Base-by-base conservation (phyloP, 768 basidiomycete species). In the Pleurotus tuoliensis region DNA sequence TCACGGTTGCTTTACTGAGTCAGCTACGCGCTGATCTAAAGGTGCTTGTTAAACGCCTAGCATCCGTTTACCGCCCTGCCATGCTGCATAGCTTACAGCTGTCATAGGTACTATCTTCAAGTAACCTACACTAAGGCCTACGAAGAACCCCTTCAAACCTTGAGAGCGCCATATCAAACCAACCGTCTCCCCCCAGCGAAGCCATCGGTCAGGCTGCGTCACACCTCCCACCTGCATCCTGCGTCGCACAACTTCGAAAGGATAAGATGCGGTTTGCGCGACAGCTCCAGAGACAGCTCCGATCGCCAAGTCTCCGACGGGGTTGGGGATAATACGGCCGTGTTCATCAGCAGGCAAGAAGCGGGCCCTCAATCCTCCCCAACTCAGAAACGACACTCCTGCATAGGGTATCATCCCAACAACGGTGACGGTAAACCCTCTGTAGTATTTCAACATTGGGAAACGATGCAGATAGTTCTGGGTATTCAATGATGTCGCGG, bases 31-130 rank as follows among this genome's bases (percentile, higher is more conserved):
- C 15, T 50, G 11, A 34, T 13, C 12, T 24, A 30, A 24, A 27
- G 4, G 4, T 22, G 11, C 9, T 16, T 12, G 22, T 70, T 70
- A 77, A 56, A 76, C 76, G 64, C 73, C 65, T 46, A 79, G 69
- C 20, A 86, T 48, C 46, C 84, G 73, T 73, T 90, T 90, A 65
- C 83, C 79, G 58, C 83, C 76, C 68, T 94, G 90, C 94, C 94
- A 97, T n/a, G 88, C 88, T 8, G 92, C 79, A 64, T 87, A 96
- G 69, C 89, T 91, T 56, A 96, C 88, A 57, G 94, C 92, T 20
- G 88, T 96, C 94, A 98, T 96, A 11, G 96, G 96, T 57, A 97
- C 82, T 41, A 96, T 85, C 78, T 98, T 98, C 55, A 98, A 63
- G 72, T 92, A 97, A 2, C 96, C 96, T 62, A 98, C 90, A 56